Base-by-base conservation (phyloP, 345 rosid genomes). In the Murraya paniculata region DNA sequence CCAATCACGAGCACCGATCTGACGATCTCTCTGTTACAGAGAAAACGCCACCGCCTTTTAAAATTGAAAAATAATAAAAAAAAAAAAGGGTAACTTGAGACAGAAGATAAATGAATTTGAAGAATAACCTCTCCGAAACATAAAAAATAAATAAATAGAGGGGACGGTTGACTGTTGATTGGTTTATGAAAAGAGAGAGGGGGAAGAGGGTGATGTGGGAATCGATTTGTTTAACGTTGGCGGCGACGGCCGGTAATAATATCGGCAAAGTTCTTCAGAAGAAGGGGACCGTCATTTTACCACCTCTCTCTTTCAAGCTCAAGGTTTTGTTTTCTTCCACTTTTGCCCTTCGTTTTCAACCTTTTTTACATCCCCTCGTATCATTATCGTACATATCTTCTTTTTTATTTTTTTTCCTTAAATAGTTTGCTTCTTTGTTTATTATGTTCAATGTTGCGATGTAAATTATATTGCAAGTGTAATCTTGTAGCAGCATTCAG, bases 281-380 rank as follows among this genome's bases (percentile, higher is more conserved):
- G 86, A 96, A 94, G 80, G 99, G 99, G 86, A 91, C 98, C 79
- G 85, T 96, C 36, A 94, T 96, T 79, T 89, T 96, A 35, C 98
- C 98, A 73, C 99, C 98, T 81, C 97, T 94, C 78, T 96, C 99
- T 70, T 91, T 96, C 87, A 96, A 94, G 89, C 92, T 95, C 81
- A 93, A 95, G 99, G 99, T 64, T 4, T 28, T 41, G 6, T 55
- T n/a, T 68, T 30, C 36, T 38, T 16, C 18, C 35, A 19, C 33
- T 9, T 76, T 2, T 6, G 28, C 24, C 25, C 6, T n/a, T 41
- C 8, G 9, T 25, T 48, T 13, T 45, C 31, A 22, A 2, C 24
- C 24, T 68, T 18, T 21, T 36, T 65, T 35, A 65, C 48, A 65
- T 65, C n/a, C 70, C 27, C 70, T 31, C 27, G 0, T 35, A 9